Evolutionary conservation across 345 rosid species (phyloP).

Genomic region (Citrus inodora): DNA sequence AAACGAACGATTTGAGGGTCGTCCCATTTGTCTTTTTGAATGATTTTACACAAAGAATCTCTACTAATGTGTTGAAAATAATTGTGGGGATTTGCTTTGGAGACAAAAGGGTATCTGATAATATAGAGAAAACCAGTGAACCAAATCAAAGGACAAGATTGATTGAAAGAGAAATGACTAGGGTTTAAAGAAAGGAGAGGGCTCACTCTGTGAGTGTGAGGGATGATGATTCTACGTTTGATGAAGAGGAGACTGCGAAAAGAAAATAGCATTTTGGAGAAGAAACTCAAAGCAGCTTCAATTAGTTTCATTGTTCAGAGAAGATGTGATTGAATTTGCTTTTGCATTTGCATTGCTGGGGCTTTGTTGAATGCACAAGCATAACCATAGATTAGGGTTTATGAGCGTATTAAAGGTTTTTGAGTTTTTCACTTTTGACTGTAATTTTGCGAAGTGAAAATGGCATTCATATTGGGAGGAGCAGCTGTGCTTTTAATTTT

Average conservation of each 20-base stretch:
- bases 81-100: constrained; percentile 14
- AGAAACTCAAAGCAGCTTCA: constrained; percentile 14
- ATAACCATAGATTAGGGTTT: no score
- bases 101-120: constrained; percentile 42
- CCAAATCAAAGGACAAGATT: constrained; percentile 38
- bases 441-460: no score
- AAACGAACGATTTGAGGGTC: constrained; percentile 30
- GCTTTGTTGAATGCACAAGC: neutral
- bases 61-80: constrained; percentile 20
- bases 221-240: constrained; percentile 33
- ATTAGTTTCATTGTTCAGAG: constrained; percentile 32
- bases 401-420: neutral
- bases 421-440: no score
- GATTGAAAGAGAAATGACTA: constrained; percentile 13
- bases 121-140: constrained; percentile 46
- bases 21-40: constrained; percentile 43
- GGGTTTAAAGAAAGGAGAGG: constrained; percentile 24
- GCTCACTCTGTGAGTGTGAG: constrained; percentile 30
- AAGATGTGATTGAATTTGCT: neutral
- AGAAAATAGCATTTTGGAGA: constrained; percentile 47
- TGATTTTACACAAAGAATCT: constrained; percentile 37
- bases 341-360: neutral
- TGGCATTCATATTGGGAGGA: no score
- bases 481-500: no score
- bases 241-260: constrained; percentile 40